phyloP scores from a whole-genome alignment of 1,139 yeast genomes.

The Pichia sp. region DNA sequence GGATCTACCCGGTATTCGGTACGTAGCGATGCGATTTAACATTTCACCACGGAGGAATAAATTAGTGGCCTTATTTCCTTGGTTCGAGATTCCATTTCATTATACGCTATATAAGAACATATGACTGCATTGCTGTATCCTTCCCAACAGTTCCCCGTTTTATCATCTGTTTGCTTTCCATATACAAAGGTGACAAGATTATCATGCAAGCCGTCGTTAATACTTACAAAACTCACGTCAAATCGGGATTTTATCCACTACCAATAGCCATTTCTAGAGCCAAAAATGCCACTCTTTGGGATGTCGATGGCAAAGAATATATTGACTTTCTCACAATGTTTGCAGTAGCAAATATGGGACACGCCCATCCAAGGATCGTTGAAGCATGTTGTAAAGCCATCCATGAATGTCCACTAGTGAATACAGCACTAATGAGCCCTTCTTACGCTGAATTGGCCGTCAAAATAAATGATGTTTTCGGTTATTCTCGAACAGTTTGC shows the following conservation, averaged over 20 bases:
- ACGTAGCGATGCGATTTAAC: too few species aligned
- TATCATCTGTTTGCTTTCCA: too few species aligned
- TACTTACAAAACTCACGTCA: conserved; percentile 14
- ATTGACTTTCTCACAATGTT: conserved; percentile 23
- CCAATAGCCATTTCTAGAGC: conserved; percentile 19
- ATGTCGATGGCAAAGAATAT: conserved; percentile 23
- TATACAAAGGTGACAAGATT: too few species aligned
- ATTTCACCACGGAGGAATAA: too few species aligned
- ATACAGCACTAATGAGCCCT: conserved; percentile 18
- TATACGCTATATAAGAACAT: too few species aligned
- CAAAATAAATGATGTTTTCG: conserved; percentile 3
- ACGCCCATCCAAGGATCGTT: conserved; percentile 23
- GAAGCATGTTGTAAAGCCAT: conserved; percentile 20
- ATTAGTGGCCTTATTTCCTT: too few species aligned
- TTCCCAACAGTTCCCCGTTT: too few species aligned
- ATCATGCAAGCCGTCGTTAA: background rate
- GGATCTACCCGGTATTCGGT: too few species aligned
- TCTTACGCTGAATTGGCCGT: conserved; percentile 13
- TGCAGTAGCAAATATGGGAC: conserved; percentile 26
- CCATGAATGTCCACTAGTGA: conserved; percentile 16
- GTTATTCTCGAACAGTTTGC: conserved; percentile 17
- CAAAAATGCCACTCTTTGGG: conserved; percentile 19
- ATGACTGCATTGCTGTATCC: too few species aligned
- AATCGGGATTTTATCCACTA: conserved; percentile 13
- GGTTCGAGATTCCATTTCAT: too few species aligned